Evolutionary conservation across 768 basidiomycete genomes (phyloP).

Genomic region (Russula abietina): DNA sequence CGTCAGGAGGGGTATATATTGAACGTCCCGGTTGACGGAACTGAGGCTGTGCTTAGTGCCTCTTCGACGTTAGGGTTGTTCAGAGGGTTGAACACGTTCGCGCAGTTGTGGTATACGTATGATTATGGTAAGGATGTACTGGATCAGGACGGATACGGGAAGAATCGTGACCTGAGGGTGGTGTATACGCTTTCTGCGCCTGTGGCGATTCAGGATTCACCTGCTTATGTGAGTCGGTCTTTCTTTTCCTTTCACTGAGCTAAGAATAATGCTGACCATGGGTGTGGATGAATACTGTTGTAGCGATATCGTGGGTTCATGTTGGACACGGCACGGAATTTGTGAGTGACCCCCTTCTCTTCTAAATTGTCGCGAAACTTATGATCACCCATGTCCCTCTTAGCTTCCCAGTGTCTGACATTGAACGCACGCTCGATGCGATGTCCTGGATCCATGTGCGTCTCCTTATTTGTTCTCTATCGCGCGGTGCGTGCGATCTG

Average conservation of each 20-base stretch:
- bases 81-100: conserved; percentile 51
- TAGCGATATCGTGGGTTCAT: conserved; percentile 73
- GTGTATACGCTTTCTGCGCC: conserved; percentile 40
- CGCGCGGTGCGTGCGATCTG: neutral
- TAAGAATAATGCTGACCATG: neutral
- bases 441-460: conserved; percentile 24
- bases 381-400: too few species aligned
- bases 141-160: neutral
- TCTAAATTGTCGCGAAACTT: neutral
- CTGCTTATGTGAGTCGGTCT: conserved; percentile 43
- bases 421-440: conserved; percentile 15
- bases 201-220: conserved; percentile 39
- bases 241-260: neutral
- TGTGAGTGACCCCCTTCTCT: conserved; percentile 27
- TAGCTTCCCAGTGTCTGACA: conserved; percentile 7
- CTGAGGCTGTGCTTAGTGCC: conserved; percentile 36
- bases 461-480: neutral
- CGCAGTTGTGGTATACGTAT: conserved; percentile 44
- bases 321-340: conserved; percentile 78
- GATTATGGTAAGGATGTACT: neutral
- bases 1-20: conserved; percentile 45
- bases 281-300: neutral
- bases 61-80: conserved; percentile 46
- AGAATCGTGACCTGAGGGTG: neutral
- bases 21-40: conserved; percentile 35